Evolutionary conservation across 2,329 filamentous ascomycete genomes (phyloP).

Genomic region (Trichophaea hybrida): DNA sequence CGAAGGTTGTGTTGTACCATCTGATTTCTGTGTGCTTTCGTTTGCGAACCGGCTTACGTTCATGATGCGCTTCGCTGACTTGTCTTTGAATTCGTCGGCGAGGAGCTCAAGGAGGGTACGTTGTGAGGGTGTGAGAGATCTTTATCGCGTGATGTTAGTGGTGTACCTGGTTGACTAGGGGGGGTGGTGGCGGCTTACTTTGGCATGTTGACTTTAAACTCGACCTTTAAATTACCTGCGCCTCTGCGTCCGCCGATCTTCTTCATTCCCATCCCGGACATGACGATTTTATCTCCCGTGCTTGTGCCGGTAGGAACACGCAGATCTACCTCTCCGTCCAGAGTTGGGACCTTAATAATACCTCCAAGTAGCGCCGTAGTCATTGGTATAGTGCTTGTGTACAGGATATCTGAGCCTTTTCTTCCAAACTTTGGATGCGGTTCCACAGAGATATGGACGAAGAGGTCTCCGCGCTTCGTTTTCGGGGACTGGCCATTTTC

Average conservation of each 20-base stretch:
- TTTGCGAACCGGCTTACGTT: slow-evolving; percentile 40
- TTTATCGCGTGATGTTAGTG: slow-evolving; percentile 10
- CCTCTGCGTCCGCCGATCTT: slow-evolving; percentile 52
- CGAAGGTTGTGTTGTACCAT: neutral
- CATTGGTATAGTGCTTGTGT: slow-evolving; percentile 79
- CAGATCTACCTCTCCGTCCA: slow-evolving; percentile 80
- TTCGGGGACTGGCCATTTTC: slow-evolving; percentile 29
- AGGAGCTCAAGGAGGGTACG: slow-evolving; percentile 88
- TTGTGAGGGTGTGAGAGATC: slow-evolving; percentile 63
- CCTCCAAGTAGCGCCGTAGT: slow-evolving; percentile 88
- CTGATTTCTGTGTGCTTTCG: neutral
- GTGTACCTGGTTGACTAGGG: neutral
- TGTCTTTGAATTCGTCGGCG: slow-evolving; percentile 89
- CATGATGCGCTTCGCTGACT: slow-evolving; percentile 84
- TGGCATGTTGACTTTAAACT: slow-evolving; percentile 90
- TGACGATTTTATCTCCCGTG: slow-evolving; percentile 79
- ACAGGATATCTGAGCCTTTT: slow-evolving; percentile 75
- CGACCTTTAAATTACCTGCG: slow-evolving; percentile 73
- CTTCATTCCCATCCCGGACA: slow-evolving; percentile 88
- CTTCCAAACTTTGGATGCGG: slow-evolving; percentile 80
- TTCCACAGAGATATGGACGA: slow-evolving; percentile 79
- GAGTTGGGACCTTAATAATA: slow-evolving; percentile 74
- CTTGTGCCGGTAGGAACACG: slow-evolving; percentile 83
- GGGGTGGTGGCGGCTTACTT: slow-evolving; percentile 45
- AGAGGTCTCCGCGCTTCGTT: slow-evolving; percentile 71